These are phyloP conservation scores for Hypoxylon sp. DNA, from an alignment of 2,329 filamentous ascomycete species.

Conservation along the genomic window DNA sequence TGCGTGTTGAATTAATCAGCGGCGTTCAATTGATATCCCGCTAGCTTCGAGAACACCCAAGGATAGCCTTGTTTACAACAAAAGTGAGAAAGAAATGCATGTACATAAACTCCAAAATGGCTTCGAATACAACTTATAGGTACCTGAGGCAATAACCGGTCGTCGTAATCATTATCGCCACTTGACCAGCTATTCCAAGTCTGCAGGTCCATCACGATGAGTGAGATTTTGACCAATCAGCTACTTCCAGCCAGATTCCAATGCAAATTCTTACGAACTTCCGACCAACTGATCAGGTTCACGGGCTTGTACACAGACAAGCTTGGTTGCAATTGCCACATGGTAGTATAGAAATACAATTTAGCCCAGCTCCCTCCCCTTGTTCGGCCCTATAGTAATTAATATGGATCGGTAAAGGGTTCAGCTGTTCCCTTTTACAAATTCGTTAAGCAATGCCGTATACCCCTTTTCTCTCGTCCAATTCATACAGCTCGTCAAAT, in stretches of 20 bases:
- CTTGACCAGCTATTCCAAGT: slow-evolving; percentile 2
- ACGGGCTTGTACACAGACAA: slow-evolving; percentile 5
- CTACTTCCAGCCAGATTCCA: not conserved
- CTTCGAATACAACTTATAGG: not conserved
- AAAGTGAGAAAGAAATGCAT: not conserved
- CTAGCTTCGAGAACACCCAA: not conserved
- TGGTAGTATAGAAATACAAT: no score
- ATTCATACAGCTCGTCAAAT: slow-evolving; percentile 40
- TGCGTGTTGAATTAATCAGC: no score
- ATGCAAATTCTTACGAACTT: slow-evolving; percentile 1
- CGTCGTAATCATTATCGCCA: slow-evolving; percentile 13
- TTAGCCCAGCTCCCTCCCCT: no score
- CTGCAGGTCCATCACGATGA: not conserved
- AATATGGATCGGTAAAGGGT: not conserved
- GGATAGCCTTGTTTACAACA: not conserved
- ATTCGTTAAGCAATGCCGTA: not conserved
- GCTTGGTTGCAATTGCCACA: no score
- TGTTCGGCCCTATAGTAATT: no score
- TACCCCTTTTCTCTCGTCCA: slow-evolving; percentile 11
- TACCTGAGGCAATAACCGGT: slow-evolving; percentile 2
- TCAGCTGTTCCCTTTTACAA: slow-evolving; percentile 1
- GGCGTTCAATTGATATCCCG: not conserved
- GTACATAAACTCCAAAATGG: not conserved
- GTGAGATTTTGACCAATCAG: slow-evolving; percentile 5
- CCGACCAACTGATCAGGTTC: slow-evolving; percentile 11